Base-by-base conservation (phyloP, 345 rosid species). In the Carallia pectinifolia region DNA sequence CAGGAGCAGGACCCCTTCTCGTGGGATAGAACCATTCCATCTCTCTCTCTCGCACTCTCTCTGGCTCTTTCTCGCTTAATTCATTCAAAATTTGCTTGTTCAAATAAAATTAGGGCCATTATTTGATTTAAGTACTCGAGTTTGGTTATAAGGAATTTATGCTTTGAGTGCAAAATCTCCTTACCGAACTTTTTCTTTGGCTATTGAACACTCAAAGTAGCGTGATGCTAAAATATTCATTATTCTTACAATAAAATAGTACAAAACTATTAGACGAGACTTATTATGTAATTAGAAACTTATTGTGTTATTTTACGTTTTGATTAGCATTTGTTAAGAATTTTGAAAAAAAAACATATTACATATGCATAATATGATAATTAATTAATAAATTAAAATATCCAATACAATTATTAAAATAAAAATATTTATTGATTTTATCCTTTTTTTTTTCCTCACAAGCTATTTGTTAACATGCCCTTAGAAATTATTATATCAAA, bases 21-120 rank as follows among this genome's bases (percentile, higher is more conserved):
- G 19, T 82, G 0, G 85, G 79, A 56, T 82, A 75, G 3, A 84
- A 61, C 89, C 88, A 84, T n/a, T 87, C 91, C 89, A 80, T 84
- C 56, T 17, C 8, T 16, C 56, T 17, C 23, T 53, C 17, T 52
- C 23, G 23, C 23, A 23, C 27, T 9, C 72, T 30, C 38, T 15
- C 7, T 33, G 7, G 6, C 27, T 39, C 13, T 18, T 29, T n/a
- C 19, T 23, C 48, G 16, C 39, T 67, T 4, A 6, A 18, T 55
- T 61, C 47, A 9, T 61, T 54, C 61, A 55, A 67, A 53, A 68
- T 33, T 61, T 56, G 38, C 16, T 55, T 16, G 18, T 5, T 12
- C 7, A 3, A 52, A 40, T 27, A 13, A 15, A 23, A 44, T 63
- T 53, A 40, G 30, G 31, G 61, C 33, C 29, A 23, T 39, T 31